phyloP scores from a whole-genome alignment of 2,329 filamentous ascomycete species.

The Hypoxylon sp. region DNA sequence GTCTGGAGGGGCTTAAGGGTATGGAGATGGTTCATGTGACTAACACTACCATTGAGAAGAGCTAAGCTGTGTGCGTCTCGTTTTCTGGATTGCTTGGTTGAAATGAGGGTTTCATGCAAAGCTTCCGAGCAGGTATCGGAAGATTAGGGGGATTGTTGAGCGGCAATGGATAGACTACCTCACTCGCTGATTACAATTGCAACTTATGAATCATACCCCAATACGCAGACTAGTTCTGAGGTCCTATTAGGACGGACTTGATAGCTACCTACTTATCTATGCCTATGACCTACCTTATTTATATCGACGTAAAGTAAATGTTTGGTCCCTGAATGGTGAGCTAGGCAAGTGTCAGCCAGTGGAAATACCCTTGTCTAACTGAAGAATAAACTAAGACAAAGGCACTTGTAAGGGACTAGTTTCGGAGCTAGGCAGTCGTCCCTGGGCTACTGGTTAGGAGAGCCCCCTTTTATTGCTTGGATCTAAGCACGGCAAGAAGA shows the following conservation, averaged over 20 bases:
- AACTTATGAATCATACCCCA: not conserved
- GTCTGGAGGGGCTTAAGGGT: constrained; percentile 38
- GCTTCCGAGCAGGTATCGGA: not conserved
- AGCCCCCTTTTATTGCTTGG: too few relatives aligned
- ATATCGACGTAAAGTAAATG: too few relatives aligned
- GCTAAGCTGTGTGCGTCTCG: not conserved
- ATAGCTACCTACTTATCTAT: too few relatives aligned
- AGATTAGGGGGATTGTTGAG: not conserved
- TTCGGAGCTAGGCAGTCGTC: not conserved
- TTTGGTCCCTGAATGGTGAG: too few relatives aligned
- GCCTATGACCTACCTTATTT: too few relatives aligned
- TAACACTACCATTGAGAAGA: constrained; percentile 32
- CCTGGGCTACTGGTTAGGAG: too few relatives aligned
- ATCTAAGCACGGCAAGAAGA: not conserved
- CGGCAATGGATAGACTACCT: not conserved
- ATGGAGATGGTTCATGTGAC: constrained; percentile 42
- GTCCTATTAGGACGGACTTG: too few relatives aligned
- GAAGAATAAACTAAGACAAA: not conserved
- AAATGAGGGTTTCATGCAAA: not conserved
- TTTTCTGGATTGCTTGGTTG: not conserved
- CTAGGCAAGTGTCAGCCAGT: too few relatives aligned
- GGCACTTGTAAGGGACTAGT: not conserved
- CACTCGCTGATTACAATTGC: not conserved
- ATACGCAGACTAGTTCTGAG: not conserved
- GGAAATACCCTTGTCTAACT: not conserved